Conservation (phyloP, 2,329 filamentous ascomycete genomes). For the Calycina marina region DNA sequence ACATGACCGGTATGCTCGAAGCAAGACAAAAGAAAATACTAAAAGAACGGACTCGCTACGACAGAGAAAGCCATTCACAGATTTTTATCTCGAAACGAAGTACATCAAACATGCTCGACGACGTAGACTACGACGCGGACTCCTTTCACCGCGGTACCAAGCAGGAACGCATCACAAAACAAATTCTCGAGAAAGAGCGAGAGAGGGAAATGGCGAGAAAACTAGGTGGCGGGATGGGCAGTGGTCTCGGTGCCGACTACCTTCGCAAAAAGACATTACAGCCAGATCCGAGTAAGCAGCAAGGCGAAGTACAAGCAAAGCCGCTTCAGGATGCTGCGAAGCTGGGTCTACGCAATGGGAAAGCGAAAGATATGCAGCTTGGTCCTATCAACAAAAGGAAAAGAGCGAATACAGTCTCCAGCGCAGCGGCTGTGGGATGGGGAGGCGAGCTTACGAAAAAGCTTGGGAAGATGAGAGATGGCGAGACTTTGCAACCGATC, state of each 20-base stretch:
- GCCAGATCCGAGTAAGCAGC: constrained; percentile 2
- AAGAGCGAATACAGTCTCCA: constrained; percentile 25
- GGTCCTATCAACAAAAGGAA: constrained; percentile 50
- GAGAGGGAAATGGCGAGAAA: constrained; percentile 59
- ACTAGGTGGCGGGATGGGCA: constrained; percentile 48
- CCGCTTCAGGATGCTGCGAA: constrained; percentile 29
- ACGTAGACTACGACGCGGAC: constrained; percentile 43
- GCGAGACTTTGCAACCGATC: constrained; percentile 34
- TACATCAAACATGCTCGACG: constrained; percentile 50
- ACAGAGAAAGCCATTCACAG: constrained; percentile 41
- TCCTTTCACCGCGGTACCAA: constrained; percentile 34
- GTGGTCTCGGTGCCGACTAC: constrained; percentile 56
- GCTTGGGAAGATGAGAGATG: constrained; percentile 45
- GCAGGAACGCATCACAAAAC: constrained; percentile 50
- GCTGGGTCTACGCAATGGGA: constrained; percentile 29
- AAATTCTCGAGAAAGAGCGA: constrained; percentile 51
- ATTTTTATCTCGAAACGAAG: constrained; percentile 38
- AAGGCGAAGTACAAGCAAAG: constrained; percentile 9
- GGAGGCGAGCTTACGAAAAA: constrained; percentile 39
- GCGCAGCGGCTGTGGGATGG: constrained; percentile 35
- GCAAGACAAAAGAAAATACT: constrained; percentile 12
- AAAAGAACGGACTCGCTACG: constrained; percentile 31
- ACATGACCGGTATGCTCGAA: constrained; percentile 14
- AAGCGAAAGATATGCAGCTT: constrained; percentile 33
- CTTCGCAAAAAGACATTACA: constrained; percentile 30